Evolutionary conservation across 2,329 filamentous ascomycete species (phyloP), one percentile per base, ranked within the genome.

Genomic region (Monilinia vaccinii-corymbosi): DNA sequence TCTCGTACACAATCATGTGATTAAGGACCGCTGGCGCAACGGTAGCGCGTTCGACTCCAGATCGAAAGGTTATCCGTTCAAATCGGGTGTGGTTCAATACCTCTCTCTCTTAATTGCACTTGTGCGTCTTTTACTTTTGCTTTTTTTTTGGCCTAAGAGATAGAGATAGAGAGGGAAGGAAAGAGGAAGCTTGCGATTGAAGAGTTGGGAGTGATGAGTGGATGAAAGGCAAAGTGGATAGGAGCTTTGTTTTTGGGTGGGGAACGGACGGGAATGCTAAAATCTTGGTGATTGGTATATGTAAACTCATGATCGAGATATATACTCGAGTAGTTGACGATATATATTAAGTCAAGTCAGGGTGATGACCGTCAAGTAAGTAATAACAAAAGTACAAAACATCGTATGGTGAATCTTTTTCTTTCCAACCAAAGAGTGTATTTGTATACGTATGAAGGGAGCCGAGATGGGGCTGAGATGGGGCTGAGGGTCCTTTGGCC

Each of bases 51-150:
- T 61, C 64, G 67, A 68, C 64, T 69, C 67, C 67, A 69, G 67
- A 69, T 65, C 67, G 64, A 66, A 69, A 69, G 67, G 67, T 69
- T 69, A 62, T 68, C 67, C 63, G 67, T 69, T 68, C 67, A 68
- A 69, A 69, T 69, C 67, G 60, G 67, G 66, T 63, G 59, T 60
- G 65, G 63, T 65, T 69, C 65, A 66, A 62, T 60, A 53, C 62
- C 63, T 58, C 61, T 16, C 32, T 60, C 63, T 58, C 61, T 16
- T 40, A 2, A 1, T 49, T 34, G 9, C 7, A 21, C 4, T 10
- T 23, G 34, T 3, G 3, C 25, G 25, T 6, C 25, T 28, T 28
- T 28, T 28, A 28, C 25, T 58, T 58, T 58, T 44, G 9, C 42
- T 56, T 48, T 0, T 1, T 0, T 14, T 38, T 16, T 8, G 42